Percentiles rank a stretch among this genome's conserved stretches.
Conservation (phyloP, 1,284 basidiomycete genomes). For the Trametes sp. region DNA sequence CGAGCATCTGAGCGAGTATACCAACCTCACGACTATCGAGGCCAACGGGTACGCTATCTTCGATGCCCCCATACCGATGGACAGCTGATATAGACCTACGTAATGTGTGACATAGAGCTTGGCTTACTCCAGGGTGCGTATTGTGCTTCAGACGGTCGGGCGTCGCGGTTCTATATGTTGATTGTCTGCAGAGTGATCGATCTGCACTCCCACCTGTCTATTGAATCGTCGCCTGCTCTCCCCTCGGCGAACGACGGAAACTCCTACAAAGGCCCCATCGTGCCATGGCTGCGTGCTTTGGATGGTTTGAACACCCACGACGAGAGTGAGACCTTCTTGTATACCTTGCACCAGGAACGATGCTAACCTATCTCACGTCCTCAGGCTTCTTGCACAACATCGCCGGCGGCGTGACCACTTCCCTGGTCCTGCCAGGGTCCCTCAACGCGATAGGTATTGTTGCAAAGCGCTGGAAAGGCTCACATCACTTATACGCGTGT, state of each 20-base stretch:
- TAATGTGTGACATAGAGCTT: slow-evolving; percentile 32
- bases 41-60: slow-evolving; percentile 33
- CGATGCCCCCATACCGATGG: too few relatives aligned
- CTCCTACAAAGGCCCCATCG: slow-evolving; percentile 50
- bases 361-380: background rate
- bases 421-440: slow-evolving; percentile 69
- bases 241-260: slow-evolving; percentile 49
- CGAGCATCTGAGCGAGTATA: slow-evolving; percentile 17
- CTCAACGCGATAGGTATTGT: slow-evolving; percentile 62
- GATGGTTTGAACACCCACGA: slow-evolving; percentile 58
- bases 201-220: slow-evolving; percentile 70
- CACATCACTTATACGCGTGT: background rate
- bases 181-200: slow-evolving; percentile 55
- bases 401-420: slow-evolving; percentile 70
- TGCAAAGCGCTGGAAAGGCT: background rate
- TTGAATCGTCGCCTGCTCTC: slow-evolving; percentile 48
- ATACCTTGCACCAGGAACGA: slow-evolving; percentile 49
- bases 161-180: background rate
- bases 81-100: background rate
- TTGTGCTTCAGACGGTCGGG: background rate
- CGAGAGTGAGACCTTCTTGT: slow-evolving; percentile 61
- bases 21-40: slow-evolving; percentile 38
- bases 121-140: slow-evolving; percentile 49
- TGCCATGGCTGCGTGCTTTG: slow-evolving; percentile 58
- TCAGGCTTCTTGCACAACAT: slow-evolving; percentile 39